Conservation (phyloP, 2,329 filamentous ascomycete species). For the Cordyceps cicadae region DNA sequence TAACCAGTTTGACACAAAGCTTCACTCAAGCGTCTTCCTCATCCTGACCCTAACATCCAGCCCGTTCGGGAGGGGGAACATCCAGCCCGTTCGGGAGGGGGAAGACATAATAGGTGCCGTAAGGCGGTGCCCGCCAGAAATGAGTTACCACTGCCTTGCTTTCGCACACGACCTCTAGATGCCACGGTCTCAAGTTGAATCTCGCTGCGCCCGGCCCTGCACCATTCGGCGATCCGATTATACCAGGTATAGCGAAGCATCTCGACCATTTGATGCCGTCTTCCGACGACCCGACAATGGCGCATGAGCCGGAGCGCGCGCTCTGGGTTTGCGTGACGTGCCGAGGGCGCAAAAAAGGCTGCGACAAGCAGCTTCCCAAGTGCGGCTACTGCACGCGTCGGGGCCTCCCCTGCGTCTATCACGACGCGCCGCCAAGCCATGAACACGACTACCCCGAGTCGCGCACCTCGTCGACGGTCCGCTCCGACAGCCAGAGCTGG, state of each 20-base stretch:
- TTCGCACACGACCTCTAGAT: background rate
- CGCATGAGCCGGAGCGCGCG: background rate
- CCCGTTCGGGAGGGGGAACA: background rate
- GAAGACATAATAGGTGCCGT: no score
- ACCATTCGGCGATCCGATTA: background rate
- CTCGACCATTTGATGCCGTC: background rate
- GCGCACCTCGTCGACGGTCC: background rate
- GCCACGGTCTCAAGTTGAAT: background rate
- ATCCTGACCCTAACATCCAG: background rate
- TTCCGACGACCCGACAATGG: background rate
- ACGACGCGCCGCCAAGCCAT: background rate
- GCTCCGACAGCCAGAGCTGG: background rate
- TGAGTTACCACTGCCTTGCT: background rate
- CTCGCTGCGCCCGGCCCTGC: background rate
- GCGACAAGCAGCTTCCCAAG: slow-evolving; percentile 5
- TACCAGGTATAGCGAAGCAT: background rate
- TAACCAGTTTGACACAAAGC: background rate
- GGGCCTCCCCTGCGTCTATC: background rate
- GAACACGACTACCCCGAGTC: background rate
- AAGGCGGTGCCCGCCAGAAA: background rate
- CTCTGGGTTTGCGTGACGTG: slow-evolving; percentile 4
- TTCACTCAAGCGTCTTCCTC: background rate
- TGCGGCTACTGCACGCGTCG: slow-evolving; percentile 6
- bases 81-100: background rate
- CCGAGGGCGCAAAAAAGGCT: slow-evolving; percentile 2